These are phyloP conservation scores for Vigna mungo DNA, from an alignment of 306 rosid genomes.

Conservation along the genomic window DNA sequence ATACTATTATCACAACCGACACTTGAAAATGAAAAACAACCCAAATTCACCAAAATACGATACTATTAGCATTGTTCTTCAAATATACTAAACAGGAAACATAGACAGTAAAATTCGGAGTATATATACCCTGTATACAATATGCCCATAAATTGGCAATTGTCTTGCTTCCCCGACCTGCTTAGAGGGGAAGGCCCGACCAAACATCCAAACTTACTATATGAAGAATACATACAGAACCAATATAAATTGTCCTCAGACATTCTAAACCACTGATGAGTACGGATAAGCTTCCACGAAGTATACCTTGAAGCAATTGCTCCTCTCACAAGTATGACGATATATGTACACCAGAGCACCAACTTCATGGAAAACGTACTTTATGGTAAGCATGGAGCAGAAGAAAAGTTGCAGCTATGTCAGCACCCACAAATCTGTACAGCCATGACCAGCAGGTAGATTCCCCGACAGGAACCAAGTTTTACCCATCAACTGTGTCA, in stretches of 20 bases:
- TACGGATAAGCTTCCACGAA: slow-evolving; percentile 29
- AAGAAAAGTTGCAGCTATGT: slow-evolving; percentile 36
- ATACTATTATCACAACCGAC: slow-evolving; percentile 9
- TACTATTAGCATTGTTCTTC: not conserved
- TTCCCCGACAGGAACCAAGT: slow-evolving; percentile 29
- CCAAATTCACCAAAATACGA: not conserved
- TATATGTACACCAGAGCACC: slow-evolving; percentile 50
- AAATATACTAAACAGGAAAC: slow-evolving; percentile 13
- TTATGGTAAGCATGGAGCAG: slow-evolving; percentile 28
- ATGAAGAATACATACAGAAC: slow-evolving; percentile 21
- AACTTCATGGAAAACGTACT: slow-evolving; percentile 20
- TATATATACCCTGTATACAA: slow-evolving; percentile 18
- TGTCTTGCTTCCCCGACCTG: slow-evolving; percentile 9
- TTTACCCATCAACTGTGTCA: slow-evolving; percentile 39
- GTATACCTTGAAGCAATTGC: slow-evolving; percentile 36
- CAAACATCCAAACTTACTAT: slow-evolving; percentile 23
- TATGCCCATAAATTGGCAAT: slow-evolving; percentile 33
- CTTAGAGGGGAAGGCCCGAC: slow-evolving; percentile 11
- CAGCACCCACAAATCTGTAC: slow-evolving; percentile 49
- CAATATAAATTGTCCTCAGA: slow-evolving; percentile 26
- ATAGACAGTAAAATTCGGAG: slow-evolving; percentile 18
- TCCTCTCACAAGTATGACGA: slow-evolving; percentile 26
- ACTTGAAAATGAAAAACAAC: slow-evolving; percentile 11
- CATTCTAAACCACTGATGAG: slow-evolving; percentile 36
- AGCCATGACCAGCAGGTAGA: slow-evolving; percentile 45